phyloP scores from a whole-genome alignment of 225 moss, liverwort and hornwort genomes.

The Straminergon stramineum region DNA sequence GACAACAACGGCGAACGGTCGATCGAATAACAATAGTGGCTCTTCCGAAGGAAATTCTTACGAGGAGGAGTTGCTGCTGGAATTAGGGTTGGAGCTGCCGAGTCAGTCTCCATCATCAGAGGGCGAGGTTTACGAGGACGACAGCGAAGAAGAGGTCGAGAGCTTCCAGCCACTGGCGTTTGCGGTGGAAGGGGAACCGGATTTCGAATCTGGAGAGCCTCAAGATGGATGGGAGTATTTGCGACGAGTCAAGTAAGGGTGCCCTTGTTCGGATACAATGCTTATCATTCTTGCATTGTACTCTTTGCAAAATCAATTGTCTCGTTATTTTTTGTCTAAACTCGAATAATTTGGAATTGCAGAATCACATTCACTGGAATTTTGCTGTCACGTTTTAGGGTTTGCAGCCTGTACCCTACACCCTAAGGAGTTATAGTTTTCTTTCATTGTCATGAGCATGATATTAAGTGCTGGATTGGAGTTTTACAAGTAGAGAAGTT shows the following conservation, averaged over 20 bases:
- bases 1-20: background rate
- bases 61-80: slow-evolving; percentile 29
- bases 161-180: slow-evolving; percentile 93
- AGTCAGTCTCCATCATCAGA: slow-evolving; percentile 5
- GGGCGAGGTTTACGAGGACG: slow-evolving; percentile 40
- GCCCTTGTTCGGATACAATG: background rate
- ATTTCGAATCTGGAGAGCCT: slow-evolving; percentile 87
- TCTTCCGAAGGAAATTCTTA: background rate
- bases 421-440: background rate
- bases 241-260: slow-evolving; percentile 77
- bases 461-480: background rate
- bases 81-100: slow-evolving; percentile 22
- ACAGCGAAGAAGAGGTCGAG: slow-evolving; percentile 70
- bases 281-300: background rate
- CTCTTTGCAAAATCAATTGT: background rate
- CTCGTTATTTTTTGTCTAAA: background rate
- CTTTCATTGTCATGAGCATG: background rate
- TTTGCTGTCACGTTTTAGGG: slow-evolving; percentile 4
- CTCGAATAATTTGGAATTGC: background rate
- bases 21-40: background rate
- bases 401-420: background rate
- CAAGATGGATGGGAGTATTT: slow-evolving; percentile 99
- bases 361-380: background rate
- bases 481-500: background rate
- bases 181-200: slow-evolving; percentile 87